These are phyloP conservation scores for Sporobolomyces roseus DNA, from an alignment of 768 basidiomycete species.

Conservation along the genomic window DNA sequence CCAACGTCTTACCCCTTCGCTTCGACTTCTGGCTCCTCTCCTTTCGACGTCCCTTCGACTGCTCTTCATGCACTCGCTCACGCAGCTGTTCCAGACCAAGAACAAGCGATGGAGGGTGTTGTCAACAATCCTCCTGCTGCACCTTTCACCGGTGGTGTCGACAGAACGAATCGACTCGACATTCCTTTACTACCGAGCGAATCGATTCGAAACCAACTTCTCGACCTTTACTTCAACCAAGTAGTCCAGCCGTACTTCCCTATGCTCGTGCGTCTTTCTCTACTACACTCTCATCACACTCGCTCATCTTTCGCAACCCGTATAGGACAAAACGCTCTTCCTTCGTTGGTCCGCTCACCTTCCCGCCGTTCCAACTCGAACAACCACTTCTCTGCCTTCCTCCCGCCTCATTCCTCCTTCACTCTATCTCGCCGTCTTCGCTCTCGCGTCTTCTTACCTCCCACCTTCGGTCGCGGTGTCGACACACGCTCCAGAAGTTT, in stretches of 20 bases:
- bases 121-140: neutral
- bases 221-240: slow-evolving; percentile 39
- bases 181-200: slow-evolving; percentile 20
- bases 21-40: neutral
- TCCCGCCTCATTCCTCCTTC: slow-evolving; percentile 16
- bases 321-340: slow-evolving; percentile 33
- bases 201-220: slow-evolving; percentile 20
- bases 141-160: neutral
- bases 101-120: slow-evolving; percentile 20
- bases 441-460: slow-evolving; percentile 26
- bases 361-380: slow-evolving; percentile 10
- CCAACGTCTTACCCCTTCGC: neutral
- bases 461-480: neutral
- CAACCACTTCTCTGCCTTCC: slow-evolving; percentile 1
- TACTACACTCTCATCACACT: too few relatives aligned
- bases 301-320: too few relatives aligned
- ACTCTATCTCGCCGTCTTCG: slow-evolving; percentile 34
- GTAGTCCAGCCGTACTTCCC: slow-evolving; percentile 36
- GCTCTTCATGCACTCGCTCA: slow-evolving; percentile 22
- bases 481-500: slow-evolving; percentile 1
- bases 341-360: slow-evolving; percentile 38
- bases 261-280: slow-evolving; percentile 23
- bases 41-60: neutral
- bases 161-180: neutral
- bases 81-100: slow-evolving; percentile 11